Conservation (phyloP, 176 grass and related monocot species). For the Juncus inflexus region DNA sequence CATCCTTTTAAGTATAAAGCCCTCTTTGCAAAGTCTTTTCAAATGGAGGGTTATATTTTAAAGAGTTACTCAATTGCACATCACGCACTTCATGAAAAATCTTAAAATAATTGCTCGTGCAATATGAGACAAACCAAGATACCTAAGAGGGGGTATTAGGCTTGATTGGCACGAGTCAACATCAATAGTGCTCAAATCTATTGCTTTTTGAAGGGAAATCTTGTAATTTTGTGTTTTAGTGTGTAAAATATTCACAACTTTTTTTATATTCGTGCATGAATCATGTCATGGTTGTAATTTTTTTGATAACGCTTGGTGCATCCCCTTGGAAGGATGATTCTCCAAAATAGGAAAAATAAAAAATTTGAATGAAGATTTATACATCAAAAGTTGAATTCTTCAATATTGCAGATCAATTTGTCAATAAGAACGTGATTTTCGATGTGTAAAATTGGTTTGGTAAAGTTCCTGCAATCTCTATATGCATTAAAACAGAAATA, state of each 20-base stretch:
- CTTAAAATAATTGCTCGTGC: slow-evolving; percentile 11
- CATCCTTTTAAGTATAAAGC: too few species aligned
- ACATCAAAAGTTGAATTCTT: too few species aligned
- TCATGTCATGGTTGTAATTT: slow-evolving; percentile 24
- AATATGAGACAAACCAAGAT: slow-evolving; percentile 30
- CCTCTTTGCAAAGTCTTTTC: too few species aligned
- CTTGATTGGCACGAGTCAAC: slow-evolving; percentile 27
- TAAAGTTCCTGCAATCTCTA: too few species aligned
- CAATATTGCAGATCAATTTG: too few species aligned
- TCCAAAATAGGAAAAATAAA: slow-evolving; percentile 10
- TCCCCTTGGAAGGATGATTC: slow-evolving; percentile 18
- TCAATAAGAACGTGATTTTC: too few species aligned
- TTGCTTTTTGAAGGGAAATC: slow-evolving; percentile 4
- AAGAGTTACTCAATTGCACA: background rate
- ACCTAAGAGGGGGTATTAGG: slow-evolving; percentile 23
- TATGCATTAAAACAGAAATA: too few species aligned
- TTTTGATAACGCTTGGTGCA: slow-evolving; percentile 22
- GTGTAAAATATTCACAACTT: background rate
- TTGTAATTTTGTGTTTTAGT: slow-evolving; percentile 17
- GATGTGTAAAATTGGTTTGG: too few species aligned
- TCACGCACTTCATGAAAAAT: background rate
- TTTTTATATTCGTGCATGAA: background rate
- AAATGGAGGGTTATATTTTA: too few species aligned
- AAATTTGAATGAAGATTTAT: background rate
- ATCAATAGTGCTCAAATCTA: slow-evolving; percentile 22